These are phyloP conservation scores for Parastagonospora nodorum DNA, from an alignment of 2,329 filamentous ascomycete species.

Conservation along the genomic window DNA sequence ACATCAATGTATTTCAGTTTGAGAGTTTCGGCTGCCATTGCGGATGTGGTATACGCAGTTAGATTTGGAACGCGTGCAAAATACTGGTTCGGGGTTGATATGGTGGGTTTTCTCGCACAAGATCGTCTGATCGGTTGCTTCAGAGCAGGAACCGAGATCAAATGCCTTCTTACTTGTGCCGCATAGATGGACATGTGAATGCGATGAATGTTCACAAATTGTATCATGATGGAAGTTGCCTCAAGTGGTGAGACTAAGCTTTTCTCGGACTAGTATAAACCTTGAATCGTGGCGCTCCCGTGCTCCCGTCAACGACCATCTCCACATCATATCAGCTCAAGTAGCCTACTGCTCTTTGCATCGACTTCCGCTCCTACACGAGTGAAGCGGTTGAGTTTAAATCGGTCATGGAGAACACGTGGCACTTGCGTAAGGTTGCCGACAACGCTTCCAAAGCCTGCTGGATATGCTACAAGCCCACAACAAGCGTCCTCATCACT, in stretches of 20 bases:
- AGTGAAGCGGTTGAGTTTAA: neutral
- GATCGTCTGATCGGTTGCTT: neutral
- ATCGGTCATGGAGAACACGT: slow-evolving; percentile 69
- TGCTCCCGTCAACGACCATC: slow-evolving; percentile 6
- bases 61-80: neutral
- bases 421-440: slow-evolving; percentile 84
- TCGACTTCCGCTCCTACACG: neutral
- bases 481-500: slow-evolving; percentile 84
- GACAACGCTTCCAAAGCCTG: slow-evolving; percentile 83
- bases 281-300: slow-evolving; percentile 3
- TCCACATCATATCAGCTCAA: neutral
- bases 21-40: slow-evolving; percentile 11
- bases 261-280: neutral
- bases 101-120: neutral
- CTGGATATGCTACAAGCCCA: slow-evolving; percentile 89
- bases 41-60: neutral
- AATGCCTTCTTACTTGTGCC: neutral
- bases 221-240: neutral
- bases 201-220: neutral
- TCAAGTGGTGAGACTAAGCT: neutral
- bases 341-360: neutral
- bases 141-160: too few species aligned
- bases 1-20: slow-evolving; percentile 51
- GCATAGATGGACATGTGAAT: slow-evolving; percentile 11
- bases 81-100: neutral